A percentile compares a stretch with the other conserved stretches of the same genome.
Conservation (phyloP, 129 eudicot species). For the Flaveria bidentis region DNA sequence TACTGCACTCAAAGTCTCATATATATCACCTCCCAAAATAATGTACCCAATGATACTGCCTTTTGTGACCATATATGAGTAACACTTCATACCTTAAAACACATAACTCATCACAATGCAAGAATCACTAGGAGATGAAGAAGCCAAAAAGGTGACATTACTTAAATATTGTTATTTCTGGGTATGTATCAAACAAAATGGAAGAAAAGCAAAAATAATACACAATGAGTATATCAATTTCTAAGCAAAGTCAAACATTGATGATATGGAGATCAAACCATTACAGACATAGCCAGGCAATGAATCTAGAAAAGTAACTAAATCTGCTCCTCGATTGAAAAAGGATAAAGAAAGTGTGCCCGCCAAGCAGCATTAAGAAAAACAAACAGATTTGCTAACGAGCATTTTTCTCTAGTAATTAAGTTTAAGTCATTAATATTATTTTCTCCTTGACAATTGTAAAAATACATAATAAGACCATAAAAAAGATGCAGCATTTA, state of each 20-base stretch:
- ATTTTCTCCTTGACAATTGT: background rate
- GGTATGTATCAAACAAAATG: background rate
- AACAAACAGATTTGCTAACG: slow-evolving; percentile 7
- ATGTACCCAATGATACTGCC: background rate
- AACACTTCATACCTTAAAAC: background rate
- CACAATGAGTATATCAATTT: background rate
- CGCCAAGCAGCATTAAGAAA: slow-evolving; percentile 1
- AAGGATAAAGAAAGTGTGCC: background rate
- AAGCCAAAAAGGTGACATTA: background rate
- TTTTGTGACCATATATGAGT: background rate
- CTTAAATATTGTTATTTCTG: background rate
- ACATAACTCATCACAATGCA: slow-evolving; percentile 1
- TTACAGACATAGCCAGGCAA: background rate
- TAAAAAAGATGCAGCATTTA: slow-evolving; percentile 23
- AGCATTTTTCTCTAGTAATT: background rate
- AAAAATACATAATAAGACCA: slow-evolving; percentile 22
- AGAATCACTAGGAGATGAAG: background rate
- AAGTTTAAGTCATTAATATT: background rate
- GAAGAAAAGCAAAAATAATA: background rate
- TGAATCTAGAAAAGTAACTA: background rate
- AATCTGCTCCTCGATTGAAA: background rate
- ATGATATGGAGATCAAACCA: background rate
- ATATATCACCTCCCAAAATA: background rate
- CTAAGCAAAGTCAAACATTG: slow-evolving; percentile 10
- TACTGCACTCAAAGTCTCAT: background rate